Evolutionary conservation across 2,329 filamentous ascomycete genomes (phyloP), one percentile per base, ranked within the genome.

Genomic region (Sclerotinia minor): DNA sequence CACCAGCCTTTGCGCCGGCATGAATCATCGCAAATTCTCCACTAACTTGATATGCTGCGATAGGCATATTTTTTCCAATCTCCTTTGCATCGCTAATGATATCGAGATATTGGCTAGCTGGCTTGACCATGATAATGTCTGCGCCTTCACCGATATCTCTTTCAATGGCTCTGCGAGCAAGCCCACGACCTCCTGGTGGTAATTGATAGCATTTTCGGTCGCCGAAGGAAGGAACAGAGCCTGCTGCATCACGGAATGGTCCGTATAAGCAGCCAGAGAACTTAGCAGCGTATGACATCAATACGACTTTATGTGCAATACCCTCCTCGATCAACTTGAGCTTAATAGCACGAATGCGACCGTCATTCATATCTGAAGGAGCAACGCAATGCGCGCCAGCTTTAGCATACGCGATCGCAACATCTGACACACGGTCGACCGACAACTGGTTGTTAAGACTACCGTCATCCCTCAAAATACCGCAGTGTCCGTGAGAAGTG

Each of bases 91-190:
- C 95, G 73, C 92, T 92, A 79, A 99, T 98, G 75, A 99, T 97
- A 80, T 99, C 95, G 57, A 99, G 85, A 78, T 97, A 99, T 79
- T 94, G 92, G 75, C 91, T 91, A 13, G 95, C 95, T 2, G 95
- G 95, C 84, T 99, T 99, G 70, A 99, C 95, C 94, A 99, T 97
- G 80, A 99, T 97, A 73, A 97, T 92, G 76, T 99, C 95, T 26
- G 95, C 95, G 35, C 95, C 95, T 80, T 99, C 95, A 71, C 85
- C 85, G 73, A 99, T 94, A 77, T 99, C 95, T 73, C 95, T 87
- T 52, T 88, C 82, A 72, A 99, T 97, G 60, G 95, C 95, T 73
- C 95, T 88, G 72, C 95, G 88, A 21, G 95, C 95, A 55, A 99
- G 87, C 45, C 95, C 95, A 63, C 95, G 90, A 35, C 94, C 95